These are phyloP conservation scores for Entelexis paramagnoliae DNA, from an alignment of 1,139 yeast species.

Conservation along the genomic window DNA sequence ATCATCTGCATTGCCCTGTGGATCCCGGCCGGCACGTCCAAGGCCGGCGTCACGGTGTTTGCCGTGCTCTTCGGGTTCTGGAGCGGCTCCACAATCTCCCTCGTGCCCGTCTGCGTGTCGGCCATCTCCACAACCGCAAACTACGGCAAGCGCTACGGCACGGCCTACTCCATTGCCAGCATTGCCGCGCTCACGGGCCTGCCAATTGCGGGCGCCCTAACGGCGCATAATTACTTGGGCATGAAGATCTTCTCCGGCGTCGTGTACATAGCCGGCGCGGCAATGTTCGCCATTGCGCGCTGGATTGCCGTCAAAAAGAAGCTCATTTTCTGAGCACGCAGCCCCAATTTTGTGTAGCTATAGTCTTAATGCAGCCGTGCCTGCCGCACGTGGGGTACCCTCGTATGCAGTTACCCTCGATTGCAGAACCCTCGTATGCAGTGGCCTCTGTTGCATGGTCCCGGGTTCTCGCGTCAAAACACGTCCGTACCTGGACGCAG, in stretches of 20 bases:
- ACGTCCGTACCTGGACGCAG: too few relatives aligned
- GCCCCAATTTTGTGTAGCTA: too few relatives aligned
- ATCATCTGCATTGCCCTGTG: constrained; percentile 36
- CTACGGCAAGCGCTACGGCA: constrained; percentile 62
- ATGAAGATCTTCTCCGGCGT: constrained; percentile 30
- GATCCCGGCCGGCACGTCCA: constrained; percentile 43
- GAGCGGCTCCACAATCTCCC: constrained; percentile 41
- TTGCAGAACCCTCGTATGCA: too few relatives aligned
- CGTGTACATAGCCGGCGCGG: constrained; percentile 26
- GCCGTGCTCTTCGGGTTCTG: constrained; percentile 47
- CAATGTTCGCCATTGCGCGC: constrained; percentile 26
- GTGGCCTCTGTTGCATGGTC: too few relatives aligned
- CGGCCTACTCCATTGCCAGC: constrained; percentile 54
- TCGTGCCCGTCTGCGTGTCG: constrained; percentile 40
- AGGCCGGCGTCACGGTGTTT: constrained; percentile 39
- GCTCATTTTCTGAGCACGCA: neutral
- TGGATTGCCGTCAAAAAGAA: constrained; percentile 23
- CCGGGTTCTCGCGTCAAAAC: too few relatives aligned
- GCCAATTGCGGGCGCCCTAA: constrained; percentile 44
- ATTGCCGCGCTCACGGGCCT: constrained; percentile 46
- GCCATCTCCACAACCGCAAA: constrained; percentile 55
- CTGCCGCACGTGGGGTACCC: too few relatives aligned
- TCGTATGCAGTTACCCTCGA: too few relatives aligned
- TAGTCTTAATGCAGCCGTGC: too few relatives aligned
- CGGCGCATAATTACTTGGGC: constrained; percentile 26